phyloP scores from a whole-genome alignment of 2,329 filamentous ascomycete species.

The Parastagonospora nodorum region DNA sequence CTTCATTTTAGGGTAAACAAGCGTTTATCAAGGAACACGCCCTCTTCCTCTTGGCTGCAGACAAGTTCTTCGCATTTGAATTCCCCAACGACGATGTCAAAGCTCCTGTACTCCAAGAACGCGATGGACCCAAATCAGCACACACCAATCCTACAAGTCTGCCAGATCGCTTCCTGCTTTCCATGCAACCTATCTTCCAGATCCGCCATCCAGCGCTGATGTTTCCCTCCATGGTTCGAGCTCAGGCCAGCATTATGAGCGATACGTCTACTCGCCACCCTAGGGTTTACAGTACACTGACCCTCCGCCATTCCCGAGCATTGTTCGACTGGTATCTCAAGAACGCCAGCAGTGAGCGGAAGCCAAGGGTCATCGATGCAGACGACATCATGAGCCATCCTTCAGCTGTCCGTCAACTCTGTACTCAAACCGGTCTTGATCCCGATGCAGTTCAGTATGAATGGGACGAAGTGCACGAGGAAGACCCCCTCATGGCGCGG shows the following conservation, averaged over 20 bases:
- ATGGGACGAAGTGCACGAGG: constrained; percentile 11
- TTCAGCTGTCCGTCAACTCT: constrained; percentile 11
- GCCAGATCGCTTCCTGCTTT: constrained; percentile 17
- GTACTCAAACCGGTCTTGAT: constrained; percentile 10
- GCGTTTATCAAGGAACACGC: constrained; percentile 21
- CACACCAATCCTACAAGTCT: constrained; percentile 19
- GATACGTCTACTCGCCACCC: not conserved
- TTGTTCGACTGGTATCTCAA: constrained; percentile 19
- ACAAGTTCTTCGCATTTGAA: constrained; percentile 10
- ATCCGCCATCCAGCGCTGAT: constrained; percentile 20
- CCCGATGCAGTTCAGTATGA: constrained; percentile 16
- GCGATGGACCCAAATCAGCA: not conserved
- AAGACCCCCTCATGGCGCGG: constrained; percentile 3
- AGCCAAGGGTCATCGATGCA: constrained; percentile 18
- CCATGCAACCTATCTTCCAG: constrained; percentile 20
- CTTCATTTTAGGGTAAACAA: constrained; percentile 9
- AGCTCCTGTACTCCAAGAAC: constrained; percentile 5
- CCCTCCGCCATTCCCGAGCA: constrained; percentile 1
- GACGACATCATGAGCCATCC: constrained; percentile 20
- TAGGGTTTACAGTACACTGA: not conserved
- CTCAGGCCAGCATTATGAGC: not conserved
- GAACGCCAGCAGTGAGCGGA: not conserved
- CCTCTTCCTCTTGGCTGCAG: constrained; percentile 7
- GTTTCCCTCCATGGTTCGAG: constrained; percentile 21
- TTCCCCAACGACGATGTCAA: constrained; percentile 3